Evolutionary conservation across 2,329 filamentous ascomycete species (phyloP).

Genomic region (Botryotinia globosa): DNA sequence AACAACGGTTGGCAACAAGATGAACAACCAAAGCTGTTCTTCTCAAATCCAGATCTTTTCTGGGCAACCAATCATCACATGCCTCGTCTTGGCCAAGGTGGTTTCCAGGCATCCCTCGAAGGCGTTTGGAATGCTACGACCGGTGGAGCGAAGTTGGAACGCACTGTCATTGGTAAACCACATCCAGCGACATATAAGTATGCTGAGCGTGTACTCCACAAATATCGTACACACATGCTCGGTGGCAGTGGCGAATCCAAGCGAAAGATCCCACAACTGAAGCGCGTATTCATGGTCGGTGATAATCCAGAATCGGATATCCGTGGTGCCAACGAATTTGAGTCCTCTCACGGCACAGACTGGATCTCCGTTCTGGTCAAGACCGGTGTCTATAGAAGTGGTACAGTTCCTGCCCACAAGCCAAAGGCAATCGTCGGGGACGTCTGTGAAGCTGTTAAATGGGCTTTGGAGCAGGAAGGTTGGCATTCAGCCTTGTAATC

Average conservation of each 20-base stretch:
- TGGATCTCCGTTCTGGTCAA: conserved; percentile 77
- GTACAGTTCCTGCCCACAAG: conserved; percentile 53
- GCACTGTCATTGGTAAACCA: conserved; percentile 80
- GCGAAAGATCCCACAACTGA: conserved; percentile 48
- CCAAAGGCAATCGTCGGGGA: conserved; percentile 69
- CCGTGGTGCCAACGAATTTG: conserved; percentile 75
- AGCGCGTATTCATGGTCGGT: conserved; percentile 89
- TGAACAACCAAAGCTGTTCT: conserved; percentile 76
- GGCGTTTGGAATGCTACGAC: conserved; percentile 78
- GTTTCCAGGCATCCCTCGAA: conserved; percentile 77
- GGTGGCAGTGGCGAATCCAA: conserved; percentile 23
- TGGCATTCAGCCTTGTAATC: not conserved
- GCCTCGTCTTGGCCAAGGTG: conserved; percentile 86
- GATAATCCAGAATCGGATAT: conserved; percentile 91
- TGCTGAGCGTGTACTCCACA: conserved; percentile 70
- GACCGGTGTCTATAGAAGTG: conserved; percentile 71
- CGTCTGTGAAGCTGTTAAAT: conserved; percentile 73
- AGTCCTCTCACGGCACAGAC: conserved; percentile 62
- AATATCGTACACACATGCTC: conserved; percentile 47
- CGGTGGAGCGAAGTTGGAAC: conserved; percentile 55
- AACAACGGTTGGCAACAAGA: conserved; percentile 81
- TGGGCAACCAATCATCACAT: conserved; percentile 86
- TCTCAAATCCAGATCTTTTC: conserved; percentile 84
- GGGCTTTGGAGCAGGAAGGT: conserved; percentile 60
- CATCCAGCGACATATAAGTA: conserved; percentile 74